phyloP scores from a whole-genome alignment of 208 protist genomes.

The Trypanosoma avium region DNA sequence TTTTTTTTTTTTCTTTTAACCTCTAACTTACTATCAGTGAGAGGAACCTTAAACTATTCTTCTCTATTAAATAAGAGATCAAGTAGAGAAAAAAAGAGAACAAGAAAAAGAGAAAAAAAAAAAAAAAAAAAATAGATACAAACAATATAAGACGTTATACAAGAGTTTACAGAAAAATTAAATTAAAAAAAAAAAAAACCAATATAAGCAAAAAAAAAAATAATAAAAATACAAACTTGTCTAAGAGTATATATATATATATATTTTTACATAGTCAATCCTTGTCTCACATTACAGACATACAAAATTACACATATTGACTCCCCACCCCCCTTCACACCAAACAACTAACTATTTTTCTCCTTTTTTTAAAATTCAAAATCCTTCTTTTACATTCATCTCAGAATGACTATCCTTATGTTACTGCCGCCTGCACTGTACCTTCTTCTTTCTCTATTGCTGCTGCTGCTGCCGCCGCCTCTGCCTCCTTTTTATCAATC shows the following conservation, averaged over 20 bases:
- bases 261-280: conserved; percentile 1
- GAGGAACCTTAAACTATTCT: too few relatives aligned
- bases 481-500: conserved; percentile 24
- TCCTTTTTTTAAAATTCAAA: too few relatives aligned
- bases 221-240: conserved; percentile 1
- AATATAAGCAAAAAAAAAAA: too few relatives aligned
- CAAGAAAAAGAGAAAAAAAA: background rate
- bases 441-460: background rate
- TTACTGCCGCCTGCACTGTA: background rate
- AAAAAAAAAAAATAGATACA: too few relatives aligned
- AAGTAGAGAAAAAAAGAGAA: background rate
- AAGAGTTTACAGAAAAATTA: too few relatives aligned
- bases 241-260: conserved; percentile 12
- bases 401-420: background rate
- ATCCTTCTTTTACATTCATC: too few relatives aligned
- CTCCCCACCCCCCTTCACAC: too few relatives aligned
- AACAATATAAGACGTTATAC: too few relatives aligned
- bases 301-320: background rate
- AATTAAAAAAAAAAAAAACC: too few relatives aligned
- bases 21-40: too few relatives aligned
- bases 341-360: too few relatives aligned
- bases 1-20: too few relatives aligned
- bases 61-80: background rate
- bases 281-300: background rate
- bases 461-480: conserved; percentile 33